Evolutionary conservation across 2,329 filamentous ascomycete genomes (phyloP).

Genomic region (Colletotrichum sublineola): DNA sequence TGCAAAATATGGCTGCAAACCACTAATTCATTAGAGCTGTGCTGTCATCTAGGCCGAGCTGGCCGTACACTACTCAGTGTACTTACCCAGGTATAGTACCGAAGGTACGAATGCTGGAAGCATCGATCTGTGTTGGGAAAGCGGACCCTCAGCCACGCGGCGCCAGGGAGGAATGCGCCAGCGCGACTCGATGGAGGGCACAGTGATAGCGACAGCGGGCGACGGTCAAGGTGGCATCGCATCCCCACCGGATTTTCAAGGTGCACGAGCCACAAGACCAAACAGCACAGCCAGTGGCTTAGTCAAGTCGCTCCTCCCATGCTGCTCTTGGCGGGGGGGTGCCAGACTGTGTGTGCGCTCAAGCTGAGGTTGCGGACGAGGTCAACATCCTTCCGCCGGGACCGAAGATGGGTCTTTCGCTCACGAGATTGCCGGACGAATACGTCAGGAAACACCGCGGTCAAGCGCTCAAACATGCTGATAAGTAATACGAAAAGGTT

Average conservation of each 20-base stretch:
- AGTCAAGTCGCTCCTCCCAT: conserved; percentile 14
- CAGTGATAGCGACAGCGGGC: conserved; percentile 20
- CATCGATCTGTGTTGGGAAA: conserved; percentile 31
- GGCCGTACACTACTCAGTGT: background rate
- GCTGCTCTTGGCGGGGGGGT: conserved; percentile 12
- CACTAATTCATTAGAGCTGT: conserved; percentile 18
- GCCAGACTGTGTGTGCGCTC: conserved; percentile 3
- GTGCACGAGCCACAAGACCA: conserved; percentile 35
- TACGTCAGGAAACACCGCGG: conserved; percentile 6
- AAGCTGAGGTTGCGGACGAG: conserved; percentile 8
- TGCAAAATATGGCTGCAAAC: conserved; percentile 28
- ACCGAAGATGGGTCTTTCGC: conserved; percentile 19
- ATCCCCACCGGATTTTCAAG: conserved; percentile 24
- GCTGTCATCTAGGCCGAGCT: conserved; percentile 24
- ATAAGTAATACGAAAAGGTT: background rate
- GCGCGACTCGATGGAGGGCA: conserved; percentile 33
- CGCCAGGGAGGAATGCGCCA: conserved; percentile 39
- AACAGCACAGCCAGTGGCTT: conserved; percentile 32
- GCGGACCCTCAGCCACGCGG: conserved; percentile 30
- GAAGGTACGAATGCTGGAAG: background rate
- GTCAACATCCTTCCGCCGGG: conserved; percentile 23
- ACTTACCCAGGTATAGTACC: background rate
- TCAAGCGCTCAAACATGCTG: background rate
- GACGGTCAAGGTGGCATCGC: conserved; percentile 1
- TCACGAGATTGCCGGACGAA: conserved; percentile 6